phyloP scores from a whole-genome alignment of 2,329 filamentous ascomycete genomes.

The Verticillium nubilum region DNA sequence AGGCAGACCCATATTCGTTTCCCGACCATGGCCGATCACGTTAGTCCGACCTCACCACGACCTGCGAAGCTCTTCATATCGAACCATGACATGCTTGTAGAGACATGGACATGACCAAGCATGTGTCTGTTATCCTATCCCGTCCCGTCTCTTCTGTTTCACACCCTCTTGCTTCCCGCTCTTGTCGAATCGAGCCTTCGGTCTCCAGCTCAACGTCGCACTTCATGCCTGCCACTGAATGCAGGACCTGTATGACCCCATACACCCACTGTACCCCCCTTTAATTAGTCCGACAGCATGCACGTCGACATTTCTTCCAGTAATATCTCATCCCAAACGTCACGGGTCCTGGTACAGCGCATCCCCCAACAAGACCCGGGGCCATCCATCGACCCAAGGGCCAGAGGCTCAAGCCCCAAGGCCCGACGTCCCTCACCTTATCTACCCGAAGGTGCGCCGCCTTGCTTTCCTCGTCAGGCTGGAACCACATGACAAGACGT shows the following conservation, averaged over 20 bases:
- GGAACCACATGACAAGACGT: neutral
- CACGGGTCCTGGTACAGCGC: neutral
- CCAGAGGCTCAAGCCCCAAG: neutral
- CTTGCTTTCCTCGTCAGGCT: neutral
- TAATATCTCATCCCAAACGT: neutral
- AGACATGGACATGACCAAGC: neutral
- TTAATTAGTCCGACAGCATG: neutral
- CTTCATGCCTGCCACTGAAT: neutral
- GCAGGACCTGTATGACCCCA: neutral
- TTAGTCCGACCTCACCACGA: neutral
- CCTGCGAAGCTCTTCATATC: neutral
- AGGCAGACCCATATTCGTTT: too few species aligned
- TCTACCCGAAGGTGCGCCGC: neutral
- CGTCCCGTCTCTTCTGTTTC: neutral
- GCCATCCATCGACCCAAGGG: neutral
- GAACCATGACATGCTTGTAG: neutral
- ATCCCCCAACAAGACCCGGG: neutral
- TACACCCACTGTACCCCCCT: neutral
- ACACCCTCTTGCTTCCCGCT: neutral
- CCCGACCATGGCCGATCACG: neutral
- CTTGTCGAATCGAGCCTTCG: neutral
- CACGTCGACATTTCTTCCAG: neutral
- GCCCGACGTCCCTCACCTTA: neutral
- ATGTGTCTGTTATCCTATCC: neutral
- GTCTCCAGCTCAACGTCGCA: neutral